Conservation (phyloP, 2,329 filamentous ascomycete genomes). For the Dendryphion nanum region DNA sequence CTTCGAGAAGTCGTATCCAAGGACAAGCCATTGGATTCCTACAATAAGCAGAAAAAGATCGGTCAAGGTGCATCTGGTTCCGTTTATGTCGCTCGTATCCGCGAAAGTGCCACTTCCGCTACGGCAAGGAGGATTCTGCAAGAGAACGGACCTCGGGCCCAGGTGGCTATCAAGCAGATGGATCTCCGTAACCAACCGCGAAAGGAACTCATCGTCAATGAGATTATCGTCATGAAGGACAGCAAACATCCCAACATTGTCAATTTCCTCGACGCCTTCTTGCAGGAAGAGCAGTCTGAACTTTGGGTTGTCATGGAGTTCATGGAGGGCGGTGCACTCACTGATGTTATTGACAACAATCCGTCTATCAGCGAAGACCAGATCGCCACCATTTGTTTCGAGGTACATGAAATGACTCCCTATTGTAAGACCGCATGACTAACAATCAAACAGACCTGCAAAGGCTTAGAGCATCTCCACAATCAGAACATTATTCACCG, state of each 20-base stretch:
- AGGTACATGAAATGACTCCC: no score
- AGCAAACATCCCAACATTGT: slow-evolving; percentile 98
- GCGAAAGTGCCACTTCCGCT: slow-evolving; percentile 78
- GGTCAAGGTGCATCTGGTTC: slow-evolving; percentile 97
- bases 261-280: slow-evolving; percentile 95
- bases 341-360: slow-evolving; percentile 99
- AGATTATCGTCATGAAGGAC: slow-evolving; percentile 99
- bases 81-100: slow-evolving; percentile 95
- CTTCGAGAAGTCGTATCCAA: slow-evolving; percentile 93
- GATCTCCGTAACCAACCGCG: slow-evolving; percentile 94
- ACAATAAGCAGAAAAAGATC: slow-evolving; percentile 99
- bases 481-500: slow-evolving; percentile 96
- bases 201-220: slow-evolving; percentile 98
- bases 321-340: slow-evolving; percentile 97
- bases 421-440: slow-evolving; percentile 8
- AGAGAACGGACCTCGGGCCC: slow-evolving; percentile 75
- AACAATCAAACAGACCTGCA: slow-evolving; percentile 69
- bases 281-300: slow-evolving; percentile 90
- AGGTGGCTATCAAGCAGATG: slow-evolving; percentile 99
- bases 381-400: slow-evolving; percentile 93
- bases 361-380: slow-evolving; percentile 91
- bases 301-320: slow-evolving; percentile 99
- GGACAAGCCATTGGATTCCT: slow-evolving; percentile 89
- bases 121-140: slow-evolving; percentile 77
- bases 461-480: slow-evolving; percentile 90